phyloP scores from a whole-genome alignment of 805 yeast species.

The Candida ulmi region DNA sequence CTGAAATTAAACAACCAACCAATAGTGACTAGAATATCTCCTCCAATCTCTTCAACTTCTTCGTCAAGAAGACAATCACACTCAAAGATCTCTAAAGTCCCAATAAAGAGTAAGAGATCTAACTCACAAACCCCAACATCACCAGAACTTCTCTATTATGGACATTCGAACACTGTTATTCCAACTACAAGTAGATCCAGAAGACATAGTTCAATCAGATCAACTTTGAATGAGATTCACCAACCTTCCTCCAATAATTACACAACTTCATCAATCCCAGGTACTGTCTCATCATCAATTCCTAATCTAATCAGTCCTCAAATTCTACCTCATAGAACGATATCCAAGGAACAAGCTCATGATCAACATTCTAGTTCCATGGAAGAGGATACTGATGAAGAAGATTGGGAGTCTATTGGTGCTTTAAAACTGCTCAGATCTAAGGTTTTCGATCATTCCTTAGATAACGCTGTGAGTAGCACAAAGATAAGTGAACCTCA shows the following conservation, averaged over 20 bases:
- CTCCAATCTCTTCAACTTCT: conserved; percentile 9
- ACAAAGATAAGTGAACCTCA: not conserved
- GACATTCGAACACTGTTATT: conserved; percentile 5
- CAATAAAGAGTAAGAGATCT: conserved; percentile 24
- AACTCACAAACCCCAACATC: conserved; percentile 32
- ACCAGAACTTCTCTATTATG: conserved; percentile 20
- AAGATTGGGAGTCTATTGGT: conserved; percentile 92
- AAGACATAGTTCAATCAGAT: conserved; percentile 31
- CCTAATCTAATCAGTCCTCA: not conserved
- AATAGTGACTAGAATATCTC: conserved; percentile 19
- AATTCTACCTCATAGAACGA: conserved; percentile 15
- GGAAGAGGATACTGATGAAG: conserved; percentile 81
- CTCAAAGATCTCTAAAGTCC: conserved; percentile 20
- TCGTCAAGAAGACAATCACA: conserved; percentile 14
- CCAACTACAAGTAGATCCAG: conserved; percentile 10
- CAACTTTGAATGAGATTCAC: conserved; percentile 29
- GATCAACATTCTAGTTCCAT: conserved; percentile 26
- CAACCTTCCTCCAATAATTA: conserved; percentile 10
- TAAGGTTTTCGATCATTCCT: not conserved
- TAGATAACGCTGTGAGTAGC: not conserved
- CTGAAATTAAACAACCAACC: conserved; percentile 14
- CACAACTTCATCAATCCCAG: conserved; percentile 29
- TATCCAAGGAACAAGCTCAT: conserved; percentile 27
- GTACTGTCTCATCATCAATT: conserved; percentile 19
- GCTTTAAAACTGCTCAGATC: conserved; percentile 55